A percentile compares a stretch with the other conserved stretches of the same genome.
phyloP scores from a whole-genome alignment of 768 basidiomycete species.

The Tricholoma terreum region DNA sequence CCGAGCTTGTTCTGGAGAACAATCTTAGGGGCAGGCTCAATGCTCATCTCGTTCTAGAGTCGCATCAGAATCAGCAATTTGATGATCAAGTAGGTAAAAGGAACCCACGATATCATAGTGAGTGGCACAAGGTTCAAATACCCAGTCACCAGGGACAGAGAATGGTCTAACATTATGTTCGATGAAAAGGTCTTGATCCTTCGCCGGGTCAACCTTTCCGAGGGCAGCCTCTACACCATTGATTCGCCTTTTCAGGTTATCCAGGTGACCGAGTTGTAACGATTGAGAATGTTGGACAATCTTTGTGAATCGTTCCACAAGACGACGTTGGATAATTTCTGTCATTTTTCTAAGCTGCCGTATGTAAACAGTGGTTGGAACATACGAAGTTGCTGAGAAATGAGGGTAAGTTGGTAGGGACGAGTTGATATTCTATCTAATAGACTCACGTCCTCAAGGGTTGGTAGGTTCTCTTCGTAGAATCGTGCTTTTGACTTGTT shows the following conservation, averaged over 20 bases:
- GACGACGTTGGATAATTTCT: slow-evolving; percentile 47
- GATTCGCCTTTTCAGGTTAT: slow-evolving; percentile 51
- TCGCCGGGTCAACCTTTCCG: slow-evolving; percentile 46
- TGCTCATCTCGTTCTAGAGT: slow-evolving; percentile 54
- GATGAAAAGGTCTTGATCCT: slow-evolving; percentile 72
- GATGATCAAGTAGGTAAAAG: background rate
- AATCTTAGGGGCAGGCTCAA: slow-evolving; percentile 70
- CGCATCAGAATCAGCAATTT: slow-evolving; percentile 4
- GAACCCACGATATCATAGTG: slow-evolving; percentile 73
- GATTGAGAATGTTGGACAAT: slow-evolving; percentile 59
- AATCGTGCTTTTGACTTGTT: slow-evolving; percentile 70
- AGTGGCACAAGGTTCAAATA: slow-evolving; percentile 68
- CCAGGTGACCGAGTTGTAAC: slow-evolving; percentile 57
- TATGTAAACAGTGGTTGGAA: background rate
- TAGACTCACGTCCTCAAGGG: slow-evolving; percentile 64
- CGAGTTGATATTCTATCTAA: background rate
- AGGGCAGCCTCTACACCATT: slow-evolving; percentile 46
- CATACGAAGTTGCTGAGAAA: slow-evolving; percentile 64
- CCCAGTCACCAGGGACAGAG: slow-evolving; percentile 60
- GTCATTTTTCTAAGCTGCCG: background rate
- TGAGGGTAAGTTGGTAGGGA: slow-evolving; percentile 6
- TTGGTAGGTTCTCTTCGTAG: slow-evolving; percentile 66
- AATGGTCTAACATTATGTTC: slow-evolving; percentile 70
- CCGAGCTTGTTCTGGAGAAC: slow-evolving; percentile 78
- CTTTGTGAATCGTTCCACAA: slow-evolving; percentile 52